Evolutionary conservation across 768 basidiomycete species (phyloP).

Genomic region (Rickenella mellea): DNA sequence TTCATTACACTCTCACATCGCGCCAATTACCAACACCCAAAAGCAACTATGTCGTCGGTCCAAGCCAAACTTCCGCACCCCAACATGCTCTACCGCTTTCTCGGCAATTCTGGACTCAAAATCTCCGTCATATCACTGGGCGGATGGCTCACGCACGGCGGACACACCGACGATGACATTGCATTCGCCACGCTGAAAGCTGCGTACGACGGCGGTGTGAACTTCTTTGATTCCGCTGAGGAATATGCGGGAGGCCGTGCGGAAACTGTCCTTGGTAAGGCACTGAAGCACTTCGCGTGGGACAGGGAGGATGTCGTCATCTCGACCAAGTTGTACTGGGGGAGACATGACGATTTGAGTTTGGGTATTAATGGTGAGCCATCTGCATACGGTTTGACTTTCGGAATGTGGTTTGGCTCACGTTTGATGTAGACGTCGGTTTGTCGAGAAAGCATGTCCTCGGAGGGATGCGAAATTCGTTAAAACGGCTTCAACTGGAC

Average conservation of each 20-base stretch:
- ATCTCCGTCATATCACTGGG: slow-evolving; percentile 7
- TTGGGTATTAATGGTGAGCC: slow-evolving; percentile 7
- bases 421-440: too few species aligned
- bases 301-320: slow-evolving; percentile 10
- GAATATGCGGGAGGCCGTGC: slow-evolving; percentile 5
- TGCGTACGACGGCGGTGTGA: slow-evolving; percentile 9
- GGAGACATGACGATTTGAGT: slow-evolving; percentile 4
- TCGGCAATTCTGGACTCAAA: slow-evolving; percentile 7
- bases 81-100: slow-evolving; percentile 6
- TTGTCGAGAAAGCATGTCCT: slow-evolving; percentile 28
- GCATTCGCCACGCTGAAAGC: slow-evolving; percentile 9
- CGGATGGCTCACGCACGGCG: slow-evolving; percentile 9
- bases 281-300: slow-evolving; percentile 8
- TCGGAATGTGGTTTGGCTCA: too few species aligned
- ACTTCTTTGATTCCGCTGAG: slow-evolving; percentile 10
- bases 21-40: too few species aligned
- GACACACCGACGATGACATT: slow-evolving; percentile 6
- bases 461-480: slow-evolving; percentile 59
- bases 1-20: too few species aligned
- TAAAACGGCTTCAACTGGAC: slow-evolving; percentile 62
- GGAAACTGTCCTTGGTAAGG: slow-evolving; percentile 9
- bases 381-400: too few species aligned
- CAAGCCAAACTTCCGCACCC: slow-evolving; percentile 4
- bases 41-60: too few species aligned
- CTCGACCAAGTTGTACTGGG: slow-evolving; percentile 10